Percentiles rank a stretch among this genome's conserved stretches.
These are phyloP conservation scores for Penicillium sclerotigenum DNA, from an alignment of 2,329 filamentous ascomycete species.

Conservation along the genomic window DNA sequence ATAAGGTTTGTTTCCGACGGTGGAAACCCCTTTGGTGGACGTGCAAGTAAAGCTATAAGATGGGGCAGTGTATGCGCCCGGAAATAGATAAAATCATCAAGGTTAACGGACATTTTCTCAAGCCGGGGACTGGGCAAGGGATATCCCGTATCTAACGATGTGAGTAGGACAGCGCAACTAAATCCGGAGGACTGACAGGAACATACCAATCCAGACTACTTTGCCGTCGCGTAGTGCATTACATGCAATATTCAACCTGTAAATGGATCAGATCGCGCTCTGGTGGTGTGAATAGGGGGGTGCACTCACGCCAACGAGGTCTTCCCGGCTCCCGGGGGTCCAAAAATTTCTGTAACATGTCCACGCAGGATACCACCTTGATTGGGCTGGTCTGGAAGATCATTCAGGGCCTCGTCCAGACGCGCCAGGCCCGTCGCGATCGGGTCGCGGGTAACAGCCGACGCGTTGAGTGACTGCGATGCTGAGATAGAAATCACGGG, in stretches of 20 bases:
- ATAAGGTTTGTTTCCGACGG: slow-evolving; percentile 63
- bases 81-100: slow-evolving; percentile 63
- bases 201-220: slow-evolving; percentile 81
- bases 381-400: slow-evolving; percentile 3
- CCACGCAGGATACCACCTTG: slow-evolving; percentile 64
- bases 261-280: slow-evolving; percentile 13
- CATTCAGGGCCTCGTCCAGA: slow-evolving; percentile 43
- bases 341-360: slow-evolving; percentile 82
- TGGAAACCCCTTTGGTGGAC: slow-evolving; percentile 63
- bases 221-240: slow-evolving; percentile 59
- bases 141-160: slow-evolving; percentile 47
- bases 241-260: slow-evolving; percentile 67
- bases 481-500: slow-evolving; percentile 36
- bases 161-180: slow-evolving; percentile 2
- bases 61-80: slow-evolving; percentile 58
- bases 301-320: slow-evolving; percentile 70
- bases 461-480: slow-evolving; percentile 37
- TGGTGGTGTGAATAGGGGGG: slow-evolving; percentile 1
- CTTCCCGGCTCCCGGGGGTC: slow-evolving; percentile 81
- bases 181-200: background rate
- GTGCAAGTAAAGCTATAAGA: slow-evolving; percentile 68
- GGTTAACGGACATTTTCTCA: slow-evolving; percentile 43
- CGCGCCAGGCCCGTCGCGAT: slow-evolving; percentile 47
- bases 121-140: slow-evolving; percentile 50
- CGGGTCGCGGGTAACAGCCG: slow-evolving; percentile 17